These are phyloP conservation scores for Cenchrus americanus DNA, from an alignment of 176 grass and related monocot species.

Conservation along the genomic window DNA sequence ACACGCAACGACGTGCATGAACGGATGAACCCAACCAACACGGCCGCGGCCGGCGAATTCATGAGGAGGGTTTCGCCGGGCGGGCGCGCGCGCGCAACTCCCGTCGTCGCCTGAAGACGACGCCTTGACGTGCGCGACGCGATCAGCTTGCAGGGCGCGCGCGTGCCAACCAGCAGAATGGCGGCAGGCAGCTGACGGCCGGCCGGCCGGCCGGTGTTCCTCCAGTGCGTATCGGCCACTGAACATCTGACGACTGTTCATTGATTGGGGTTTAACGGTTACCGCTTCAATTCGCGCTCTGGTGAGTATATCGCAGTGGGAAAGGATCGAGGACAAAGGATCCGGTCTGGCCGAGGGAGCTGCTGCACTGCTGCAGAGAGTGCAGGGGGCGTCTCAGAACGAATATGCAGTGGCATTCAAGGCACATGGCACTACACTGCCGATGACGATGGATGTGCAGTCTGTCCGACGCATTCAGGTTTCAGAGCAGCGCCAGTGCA, in stretches of 20 bases:
- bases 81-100: too few species aligned
- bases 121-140: neutral
- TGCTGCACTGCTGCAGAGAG: neutral
- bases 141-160: neutral
- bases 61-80: slow-evolving; percentile 37
- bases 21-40: neutral
- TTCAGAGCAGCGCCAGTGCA: neutral
- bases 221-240: neutral
- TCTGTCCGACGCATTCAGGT: neutral
- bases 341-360: neutral
- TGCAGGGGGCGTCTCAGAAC: neutral
- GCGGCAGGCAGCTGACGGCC: neutral
- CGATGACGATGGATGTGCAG: neutral
- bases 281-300: slow-evolving; percentile 39
- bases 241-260: neutral
- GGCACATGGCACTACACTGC: neutral
- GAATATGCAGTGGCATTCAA: neutral
- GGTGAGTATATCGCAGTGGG: neutral
- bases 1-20: too few species aligned
- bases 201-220: neutral
- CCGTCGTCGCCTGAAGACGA: too few species aligned
- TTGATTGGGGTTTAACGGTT: slow-evolving; percentile 33
- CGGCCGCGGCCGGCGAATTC: neutral
- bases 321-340: slow-evolving; percentile 11
- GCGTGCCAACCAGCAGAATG: too few species aligned